These are phyloP conservation scores for Escallonia herrerae DNA, from an alignment of 129 eudicot species.

Conservation along the genomic window DNA sequence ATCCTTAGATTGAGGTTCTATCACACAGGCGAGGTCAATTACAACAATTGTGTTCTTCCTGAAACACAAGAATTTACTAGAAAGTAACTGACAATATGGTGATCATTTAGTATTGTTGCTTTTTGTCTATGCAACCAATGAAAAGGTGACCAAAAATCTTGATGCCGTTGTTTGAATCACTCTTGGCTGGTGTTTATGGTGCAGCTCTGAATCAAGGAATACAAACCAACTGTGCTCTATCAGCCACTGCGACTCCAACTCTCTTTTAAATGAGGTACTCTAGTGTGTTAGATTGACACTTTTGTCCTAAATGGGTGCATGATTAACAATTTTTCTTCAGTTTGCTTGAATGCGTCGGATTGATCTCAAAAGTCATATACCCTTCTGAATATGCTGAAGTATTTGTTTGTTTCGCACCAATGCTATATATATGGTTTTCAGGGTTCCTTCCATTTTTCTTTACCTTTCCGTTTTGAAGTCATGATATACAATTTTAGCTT, in stretches of 20 bases:
- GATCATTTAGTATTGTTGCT: not conserved
- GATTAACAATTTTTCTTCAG: too few species aligned
- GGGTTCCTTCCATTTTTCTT: too few species aligned
- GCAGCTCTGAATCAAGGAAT: conserved; percentile 59
- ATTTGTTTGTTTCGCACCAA: not conserved
- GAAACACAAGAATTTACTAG: too few species aligned
- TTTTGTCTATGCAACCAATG: not conserved
- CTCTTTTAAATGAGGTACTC: conserved; percentile 63
- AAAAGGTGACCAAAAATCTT: not conserved
- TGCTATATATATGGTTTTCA: too few species aligned
- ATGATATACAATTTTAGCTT: not conserved
- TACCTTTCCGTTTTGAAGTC: not conserved
- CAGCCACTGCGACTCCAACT: conserved; percentile 61
- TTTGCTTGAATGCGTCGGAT: too few species aligned
- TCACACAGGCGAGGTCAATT: too few species aligned
- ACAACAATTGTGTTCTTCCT: too few species aligned
- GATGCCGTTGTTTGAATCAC: conserved; percentile 1
- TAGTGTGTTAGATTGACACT: too few species aligned
- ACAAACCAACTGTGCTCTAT: conserved; percentile 63
- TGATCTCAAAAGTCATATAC: not conserved
- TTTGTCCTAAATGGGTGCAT: not conserved
- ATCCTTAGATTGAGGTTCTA: too few species aligned
- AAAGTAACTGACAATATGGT: too few species aligned
- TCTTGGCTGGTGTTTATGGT: not conserved
- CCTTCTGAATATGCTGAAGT: not conserved